Percentiles rank a stretch among this genome's conserved stretches.
Conservation (phyloP, 2,329 filamentous ascomycete genomes). For the Aureobasidium zeae region DNA sequence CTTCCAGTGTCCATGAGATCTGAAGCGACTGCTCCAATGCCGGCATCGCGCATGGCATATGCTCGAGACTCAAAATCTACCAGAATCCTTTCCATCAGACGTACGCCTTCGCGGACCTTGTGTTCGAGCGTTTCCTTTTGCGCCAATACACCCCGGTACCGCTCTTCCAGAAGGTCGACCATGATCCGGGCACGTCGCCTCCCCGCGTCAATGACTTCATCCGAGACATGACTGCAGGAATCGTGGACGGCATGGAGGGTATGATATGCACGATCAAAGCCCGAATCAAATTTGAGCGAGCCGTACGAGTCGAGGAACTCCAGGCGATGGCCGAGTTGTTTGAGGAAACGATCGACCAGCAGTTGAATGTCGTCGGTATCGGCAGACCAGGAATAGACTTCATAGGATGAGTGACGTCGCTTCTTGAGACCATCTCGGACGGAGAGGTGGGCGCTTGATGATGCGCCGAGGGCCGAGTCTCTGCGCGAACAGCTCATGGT, state of each 20-base stretch:
- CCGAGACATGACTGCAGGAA: conserved; percentile 81
- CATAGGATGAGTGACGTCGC: conserved; percentile 40
- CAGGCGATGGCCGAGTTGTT: conserved; percentile 75
- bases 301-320: conserved; percentile 84
- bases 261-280: conserved; percentile 73
- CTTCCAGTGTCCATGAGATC: conserved; percentile 69
- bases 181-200: conserved; percentile 75
- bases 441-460: conserved; percentile 29
- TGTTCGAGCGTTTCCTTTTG: conserved; percentile 83
- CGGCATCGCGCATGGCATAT: conserved; percentile 67
- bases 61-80: conserved; percentile 76
- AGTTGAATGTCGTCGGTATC: conserved; percentile 41
- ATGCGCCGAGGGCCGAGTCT: conserved; percentile 34
- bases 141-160: conserved; percentile 77
- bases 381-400: conserved; percentile 34
- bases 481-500: conserved; percentile 31
- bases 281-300: conserved; percentile 71
- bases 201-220: conserved; percentile 80
- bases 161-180: conserved; percentile 80
- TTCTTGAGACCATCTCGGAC: conserved; percentile 26
- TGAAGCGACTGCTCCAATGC: conserved; percentile 62
- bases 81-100: conserved; percentile 75
- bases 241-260: conserved; percentile 80
- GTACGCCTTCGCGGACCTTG: conserved; percentile 80
- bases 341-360: conserved; percentile 64